Percentiles rank a stretch among this genome's conserved stretches.
These are phyloP conservation scores for Chara braunii DNA, from an alignment of 139 green algal species.

Conservation along the genomic window DNA sequence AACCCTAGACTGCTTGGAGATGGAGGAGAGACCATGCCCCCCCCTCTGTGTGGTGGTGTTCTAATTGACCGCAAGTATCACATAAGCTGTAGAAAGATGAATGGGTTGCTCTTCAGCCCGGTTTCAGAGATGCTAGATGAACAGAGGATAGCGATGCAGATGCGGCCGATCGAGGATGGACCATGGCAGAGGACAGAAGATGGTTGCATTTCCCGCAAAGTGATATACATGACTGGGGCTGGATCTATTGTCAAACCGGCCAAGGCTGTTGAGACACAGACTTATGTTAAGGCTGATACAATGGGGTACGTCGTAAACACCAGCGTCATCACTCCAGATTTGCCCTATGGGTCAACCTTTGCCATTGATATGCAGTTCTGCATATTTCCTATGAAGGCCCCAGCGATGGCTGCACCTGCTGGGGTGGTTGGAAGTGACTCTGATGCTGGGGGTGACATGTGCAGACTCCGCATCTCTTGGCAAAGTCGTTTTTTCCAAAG, in stretches of 20 bases:
- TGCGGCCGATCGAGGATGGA: no score
- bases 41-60: slow-evolving; percentile 16
- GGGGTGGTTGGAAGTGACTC: no score
- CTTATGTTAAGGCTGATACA: slow-evolving; percentile 7
- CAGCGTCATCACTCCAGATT: slow-evolving; percentile 23
- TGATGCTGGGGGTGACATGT: no score
- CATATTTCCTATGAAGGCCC: no score
- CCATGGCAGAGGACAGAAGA: no score
- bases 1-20: no score
- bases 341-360: slow-evolving; percentile 36
- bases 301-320: slow-evolving; percentile 33
- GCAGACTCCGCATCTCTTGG: slow-evolving; percentile 29
- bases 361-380: slow-evolving; percentile 26
- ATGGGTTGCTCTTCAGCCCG: slow-evolving; percentile 11
- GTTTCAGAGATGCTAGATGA: no score
- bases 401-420: no score
- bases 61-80: slow-evolving; percentile 21
- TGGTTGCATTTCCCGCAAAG: no score
- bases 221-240: slow-evolving; percentile 29
- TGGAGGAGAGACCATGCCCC: slow-evolving; percentile 7
- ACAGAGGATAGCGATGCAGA: no score
- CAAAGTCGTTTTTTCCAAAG: slow-evolving; percentile 22
- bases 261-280: slow-evolving; percentile 11
- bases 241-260: slow-evolving; percentile 29
- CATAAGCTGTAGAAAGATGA: not conserved